Conservation (phyloP, 768 basidiomycete genomes). For the Terana coerulea region DNA sequence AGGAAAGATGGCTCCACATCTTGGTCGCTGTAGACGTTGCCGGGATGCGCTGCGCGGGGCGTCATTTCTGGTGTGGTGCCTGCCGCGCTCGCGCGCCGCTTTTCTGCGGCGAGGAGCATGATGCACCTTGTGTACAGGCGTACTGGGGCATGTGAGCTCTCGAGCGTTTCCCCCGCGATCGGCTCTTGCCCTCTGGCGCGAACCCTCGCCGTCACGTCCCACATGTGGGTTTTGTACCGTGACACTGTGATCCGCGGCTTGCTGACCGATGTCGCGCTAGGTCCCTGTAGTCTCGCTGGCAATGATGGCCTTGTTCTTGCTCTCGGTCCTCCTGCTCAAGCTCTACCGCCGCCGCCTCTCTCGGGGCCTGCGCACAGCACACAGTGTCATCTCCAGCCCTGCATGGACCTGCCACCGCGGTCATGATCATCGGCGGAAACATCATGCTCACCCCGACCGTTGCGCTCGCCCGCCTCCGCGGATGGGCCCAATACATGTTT, state of each 20-base stretch:
- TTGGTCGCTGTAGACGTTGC: no score
- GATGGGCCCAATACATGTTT: background rate
- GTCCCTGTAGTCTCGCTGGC: conserved; percentile 66
- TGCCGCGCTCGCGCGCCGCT: background rate
- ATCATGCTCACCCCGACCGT: conserved; percentile 51
- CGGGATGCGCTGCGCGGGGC: no score
- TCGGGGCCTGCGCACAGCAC: conserved; percentile 37
- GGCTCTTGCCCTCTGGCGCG: no score
- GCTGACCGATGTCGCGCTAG: conserved; percentile 28
- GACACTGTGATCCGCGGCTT: no score
- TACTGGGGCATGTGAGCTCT: no score
- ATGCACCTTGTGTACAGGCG: no score
- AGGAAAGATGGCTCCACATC: background rate
- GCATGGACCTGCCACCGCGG: conserved; percentile 37
- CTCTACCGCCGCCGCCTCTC: conserved; percentile 62
- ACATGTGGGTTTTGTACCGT: no score
- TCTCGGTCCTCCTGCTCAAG: conserved; percentile 55
- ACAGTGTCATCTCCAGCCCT: conserved; percentile 38
- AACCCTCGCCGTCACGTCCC: no score
- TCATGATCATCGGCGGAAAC: conserved; percentile 53
- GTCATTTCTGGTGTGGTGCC: no score
- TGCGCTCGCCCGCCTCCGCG: no score
- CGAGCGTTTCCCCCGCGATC: no score
- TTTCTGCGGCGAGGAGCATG: no score
- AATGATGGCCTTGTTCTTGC: conserved; percentile 61